A percentile compares a stretch with the other conserved stretches of the same genome.
These are phyloP conservation scores for Penicillium sp. DNA, from an alignment of 2,329 filamentous ascomycete genomes.

Conservation along the genomic window DNA sequence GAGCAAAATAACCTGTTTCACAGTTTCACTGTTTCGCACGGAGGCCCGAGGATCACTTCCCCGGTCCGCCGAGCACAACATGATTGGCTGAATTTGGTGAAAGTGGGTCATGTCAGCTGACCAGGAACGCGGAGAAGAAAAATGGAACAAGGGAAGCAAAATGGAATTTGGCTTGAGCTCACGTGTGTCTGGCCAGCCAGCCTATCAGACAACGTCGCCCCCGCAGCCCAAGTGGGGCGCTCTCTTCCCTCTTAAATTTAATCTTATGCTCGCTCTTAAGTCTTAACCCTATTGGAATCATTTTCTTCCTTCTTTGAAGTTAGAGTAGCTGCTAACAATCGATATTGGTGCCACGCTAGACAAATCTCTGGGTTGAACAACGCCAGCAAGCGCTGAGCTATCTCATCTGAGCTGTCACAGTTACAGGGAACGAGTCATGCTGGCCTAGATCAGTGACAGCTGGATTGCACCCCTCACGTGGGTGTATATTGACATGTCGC, in stretches of 20 bases:
- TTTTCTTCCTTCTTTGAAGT: too few relatives aligned
- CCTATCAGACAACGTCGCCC: not conserved
- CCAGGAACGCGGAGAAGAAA: not conserved
- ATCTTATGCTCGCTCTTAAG: too few relatives aligned
- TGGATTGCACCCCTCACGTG: not conserved
- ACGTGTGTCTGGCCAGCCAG: not conserved
- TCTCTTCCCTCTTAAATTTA: too few relatives aligned
- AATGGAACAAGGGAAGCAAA: too few relatives aligned
- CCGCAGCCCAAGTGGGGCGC: too few relatives aligned
- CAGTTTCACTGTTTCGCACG: not conserved
- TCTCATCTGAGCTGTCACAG: not conserved
- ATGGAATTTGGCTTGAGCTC: not conserved
- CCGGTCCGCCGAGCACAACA: not conserved
- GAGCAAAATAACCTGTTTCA: not conserved
- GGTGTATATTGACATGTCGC: not conserved
- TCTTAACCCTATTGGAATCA: too few relatives aligned
- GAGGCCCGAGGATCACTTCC: not conserved
- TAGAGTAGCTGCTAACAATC: too few relatives aligned
- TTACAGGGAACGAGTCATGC: constrained; percentile 1
- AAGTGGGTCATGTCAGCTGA: not conserved
- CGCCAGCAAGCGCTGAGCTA: too few relatives aligned
- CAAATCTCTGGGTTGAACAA: too few relatives aligned
- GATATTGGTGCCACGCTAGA: too few relatives aligned
- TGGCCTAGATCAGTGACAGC: not conserved
- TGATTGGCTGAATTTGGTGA: not conserved